phyloP scores from a whole-genome alignment of 2,329 filamentous ascomycete genomes.

The Grosmannia serpens region DNA sequence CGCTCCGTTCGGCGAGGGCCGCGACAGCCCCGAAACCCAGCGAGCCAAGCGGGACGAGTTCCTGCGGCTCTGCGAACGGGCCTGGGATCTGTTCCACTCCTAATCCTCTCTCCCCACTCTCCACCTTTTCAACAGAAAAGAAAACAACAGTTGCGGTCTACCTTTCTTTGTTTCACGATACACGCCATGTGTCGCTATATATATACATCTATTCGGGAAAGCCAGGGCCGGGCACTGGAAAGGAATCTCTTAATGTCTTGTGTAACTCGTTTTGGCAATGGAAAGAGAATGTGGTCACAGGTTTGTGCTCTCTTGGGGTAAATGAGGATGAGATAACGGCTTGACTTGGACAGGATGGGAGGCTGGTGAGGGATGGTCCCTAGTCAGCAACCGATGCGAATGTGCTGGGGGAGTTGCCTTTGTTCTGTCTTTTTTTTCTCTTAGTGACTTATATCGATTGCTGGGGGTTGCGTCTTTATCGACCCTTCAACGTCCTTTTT shows the following conservation, averaged over 20 bases:
- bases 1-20: constrained; percentile 68
- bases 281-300: not conserved
- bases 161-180: constrained; percentile 1
- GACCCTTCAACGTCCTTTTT: not conserved
- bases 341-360: not conserved
- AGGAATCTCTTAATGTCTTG: constrained; percentile 6
- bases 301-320: not conserved
- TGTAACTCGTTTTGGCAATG: not conserved
- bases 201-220: not conserved
- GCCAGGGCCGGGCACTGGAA: constrained; percentile 4
- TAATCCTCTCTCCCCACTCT: constrained; percentile 28
- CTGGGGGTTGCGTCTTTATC: not conserved
- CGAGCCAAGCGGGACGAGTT: constrained; percentile 89
- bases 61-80: constrained; percentile 69
- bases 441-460: not conserved
- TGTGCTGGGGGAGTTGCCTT: not conserved
- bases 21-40: constrained; percentile 74
- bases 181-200: not conserved
- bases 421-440: not conserved
- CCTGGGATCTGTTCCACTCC: constrained; percentile 96
- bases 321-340: not conserved
- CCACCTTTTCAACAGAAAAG: not conserved
- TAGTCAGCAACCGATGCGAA: not conserved
- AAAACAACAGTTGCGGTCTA: not conserved
- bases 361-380: not conserved